These are phyloP conservation scores for Clavulina sp. DNA, from an alignment of 768 basidiomycete species.

Conservation along the genomic window DNA sequence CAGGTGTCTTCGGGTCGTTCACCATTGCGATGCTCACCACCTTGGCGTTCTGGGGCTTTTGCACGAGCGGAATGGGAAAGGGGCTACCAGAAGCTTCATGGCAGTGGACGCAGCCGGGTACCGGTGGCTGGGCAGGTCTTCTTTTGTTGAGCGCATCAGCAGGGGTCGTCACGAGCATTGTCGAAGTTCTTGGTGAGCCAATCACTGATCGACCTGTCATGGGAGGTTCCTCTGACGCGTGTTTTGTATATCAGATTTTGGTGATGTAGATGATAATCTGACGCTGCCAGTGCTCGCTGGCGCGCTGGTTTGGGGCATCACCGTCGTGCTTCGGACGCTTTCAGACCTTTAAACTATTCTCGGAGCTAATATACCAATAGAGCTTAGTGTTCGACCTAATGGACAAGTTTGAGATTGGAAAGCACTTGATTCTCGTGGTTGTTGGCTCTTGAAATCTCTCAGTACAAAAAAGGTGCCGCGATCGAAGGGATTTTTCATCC, in stretches of 20 bases:
- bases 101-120: slow-evolving; percentile 17
- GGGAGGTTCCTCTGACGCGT: slow-evolving; percentile 3
- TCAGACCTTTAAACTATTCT: too few relatives aligned
- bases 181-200: slow-evolving; percentile 76
- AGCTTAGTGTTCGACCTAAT: too few relatives aligned
- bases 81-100: slow-evolving; percentile 22
- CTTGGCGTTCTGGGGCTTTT: slow-evolving; percentile 49
- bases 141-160: slow-evolving; percentile 39
- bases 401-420: too few relatives aligned
- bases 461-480: too few relatives aligned
- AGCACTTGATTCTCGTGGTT: too few relatives aligned
- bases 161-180: slow-evolving; percentile 64
- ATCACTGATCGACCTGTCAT: background rate
- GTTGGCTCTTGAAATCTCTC: too few relatives aligned
- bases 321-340: too few relatives aligned
- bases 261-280: slow-evolving; percentile 73
- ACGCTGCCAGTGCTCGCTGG: slow-evolving; percentile 81
- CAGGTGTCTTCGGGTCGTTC: slow-evolving; percentile 65
- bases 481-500: too few relatives aligned
- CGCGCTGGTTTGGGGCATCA: slow-evolving; percentile 46
- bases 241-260: slow-evolving; percentile 51
- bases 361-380: too few relatives aligned
- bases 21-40: slow-evolving; percentile 49
- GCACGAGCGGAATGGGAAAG: slow-evolving; percentile 30
- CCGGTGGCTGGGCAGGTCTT: slow-evolving; percentile 34